Evolutionary conservation across 1,284 basidiomycete genomes (phyloP), one percentile per base, ranked within the genome.

Genomic region (Sporisorium exsertum): DNA sequence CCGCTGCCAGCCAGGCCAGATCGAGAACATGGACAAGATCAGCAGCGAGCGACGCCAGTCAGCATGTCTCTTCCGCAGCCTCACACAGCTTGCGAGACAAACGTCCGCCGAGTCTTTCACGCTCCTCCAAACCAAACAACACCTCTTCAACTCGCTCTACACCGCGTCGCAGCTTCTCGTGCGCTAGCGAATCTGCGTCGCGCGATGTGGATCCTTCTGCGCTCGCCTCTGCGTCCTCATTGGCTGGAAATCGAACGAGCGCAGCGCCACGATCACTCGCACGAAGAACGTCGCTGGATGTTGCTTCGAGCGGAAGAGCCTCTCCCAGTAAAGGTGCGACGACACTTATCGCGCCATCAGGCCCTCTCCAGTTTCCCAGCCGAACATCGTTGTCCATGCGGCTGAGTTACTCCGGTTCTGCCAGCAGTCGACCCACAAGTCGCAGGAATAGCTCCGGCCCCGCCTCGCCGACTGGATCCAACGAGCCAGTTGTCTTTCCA

Each of bases 1-100:
- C 79, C 13, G 67, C 69, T n/a, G 77, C 77, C 22, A 79, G 77
- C 50, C 65, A 75, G 24, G 77, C 79, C 5, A 58, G 78, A 35
- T 63, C 76, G 9, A 43, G 69, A n/a, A 54, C 61, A 8, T 61
- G 58, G 61, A 61, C 62, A 9, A 50, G 60, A 55, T 60, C 66
- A 22, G 63, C 63, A 51, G 47, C 66, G 3, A 69, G 71, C 50
- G 67, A 78, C 33, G 46, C 58, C 15, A 66, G 51, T 27, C 59
- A 66, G 16, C 42, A 33, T 16, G 29, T 52, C 12, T n/a, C 37
- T 12, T 56, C 59, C 0, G 20, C 42, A n/a, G 29, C 16, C 5
- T n/a, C 51, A 16, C 26, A 47, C 42, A 63, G 16, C 46, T 6
- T 24, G 35, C 64, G 66, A 16, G 69, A 65, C 5, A 72, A 60